phyloP scores from a whole-genome alignment of 495 filamentous ascomycete species.

The Tuber borchii region DNA sequence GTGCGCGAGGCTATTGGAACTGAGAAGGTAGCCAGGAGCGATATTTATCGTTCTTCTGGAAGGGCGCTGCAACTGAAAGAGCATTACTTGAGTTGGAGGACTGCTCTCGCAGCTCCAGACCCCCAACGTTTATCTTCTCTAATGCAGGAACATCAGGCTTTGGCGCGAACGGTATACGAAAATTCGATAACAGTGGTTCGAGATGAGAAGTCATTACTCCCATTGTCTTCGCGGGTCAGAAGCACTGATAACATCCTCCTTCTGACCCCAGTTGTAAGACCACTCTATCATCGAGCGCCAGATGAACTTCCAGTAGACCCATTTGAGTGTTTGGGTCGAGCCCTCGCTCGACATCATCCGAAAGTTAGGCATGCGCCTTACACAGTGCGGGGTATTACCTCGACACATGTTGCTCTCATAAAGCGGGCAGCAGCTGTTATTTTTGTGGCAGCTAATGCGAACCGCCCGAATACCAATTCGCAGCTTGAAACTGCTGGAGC shows the following conservation, averaged over 20 bases:
- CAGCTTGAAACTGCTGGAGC: slow-evolving; percentile 40
- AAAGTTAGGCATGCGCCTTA: slow-evolving; percentile 59
- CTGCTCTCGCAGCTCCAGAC: slow-evolving; percentile 36
- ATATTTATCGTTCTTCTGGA: slow-evolving; percentile 38
- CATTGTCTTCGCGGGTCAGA: slow-evolving; percentile 33
- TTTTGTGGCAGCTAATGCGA: slow-evolving; percentile 46
- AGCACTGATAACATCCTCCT: slow-evolving; percentile 51
- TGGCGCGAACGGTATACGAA: slow-evolving; percentile 40
- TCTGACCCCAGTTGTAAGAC: slow-evolving; percentile 54
- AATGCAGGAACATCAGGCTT: slow-evolving; percentile 39
- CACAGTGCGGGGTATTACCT: slow-evolving; percentile 53
- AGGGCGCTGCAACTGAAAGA: slow-evolving; percentile 36
- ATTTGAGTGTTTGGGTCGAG: slow-evolving; percentile 55
- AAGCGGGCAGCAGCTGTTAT: slow-evolving; percentile 52
- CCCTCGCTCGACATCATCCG: slow-evolving; percentile 51
- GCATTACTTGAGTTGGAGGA: slow-evolving; percentile 42
- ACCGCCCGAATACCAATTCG: slow-evolving; percentile 27
- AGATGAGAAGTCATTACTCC: slow-evolving; percentile 40
- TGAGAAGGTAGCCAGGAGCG: slow-evolving; percentile 25
- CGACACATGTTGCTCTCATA: slow-evolving; percentile 56
- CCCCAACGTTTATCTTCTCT: slow-evolving; percentile 32
- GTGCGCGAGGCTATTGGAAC: slow-evolving; percentile 38
- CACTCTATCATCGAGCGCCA: slow-evolving; percentile 42
- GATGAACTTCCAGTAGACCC: slow-evolving; percentile 47
- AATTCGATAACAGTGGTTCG: slow-evolving; percentile 41